These are phyloP conservation scores for Leishmania arabica DNA, from an alignment of 208 protist species.

Conservation along the genomic window DNA sequence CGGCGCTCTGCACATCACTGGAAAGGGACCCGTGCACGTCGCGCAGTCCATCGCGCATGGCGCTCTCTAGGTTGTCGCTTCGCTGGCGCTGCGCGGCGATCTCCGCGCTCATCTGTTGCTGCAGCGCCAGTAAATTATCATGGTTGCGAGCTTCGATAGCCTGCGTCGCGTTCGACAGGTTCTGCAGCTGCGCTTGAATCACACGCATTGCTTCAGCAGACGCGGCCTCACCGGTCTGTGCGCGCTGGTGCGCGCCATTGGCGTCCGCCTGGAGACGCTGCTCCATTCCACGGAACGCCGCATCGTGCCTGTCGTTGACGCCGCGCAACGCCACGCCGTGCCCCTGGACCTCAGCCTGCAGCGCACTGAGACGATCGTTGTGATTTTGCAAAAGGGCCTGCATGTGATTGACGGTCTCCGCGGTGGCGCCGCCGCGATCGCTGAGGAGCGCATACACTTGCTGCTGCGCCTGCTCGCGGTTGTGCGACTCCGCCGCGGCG, in stretches of 20 bases:
- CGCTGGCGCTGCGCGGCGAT: conserved; percentile 47
- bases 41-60: conserved; percentile 53
- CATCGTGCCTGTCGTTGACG: conserved; percentile 53
- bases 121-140: conserved; percentile 50
- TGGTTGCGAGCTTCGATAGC: conserved; percentile 50
- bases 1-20: conserved; percentile 44
- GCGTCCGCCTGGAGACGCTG: conserved; percentile 69
- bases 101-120: conserved; percentile 57
- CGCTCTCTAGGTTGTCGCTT: conserved; percentile 49
- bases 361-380: conserved; percentile 45
- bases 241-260: conserved; percentile 46
- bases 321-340: conserved; percentile 47
- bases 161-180: conserved; percentile 41
- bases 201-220: conserved; percentile 49
- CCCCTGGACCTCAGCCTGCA: conserved; percentile 63
- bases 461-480: conserved; percentile 50
- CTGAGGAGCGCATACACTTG: conserved; percentile 39
- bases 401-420: conserved; percentile 25
- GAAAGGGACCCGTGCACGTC: conserved; percentile 61
- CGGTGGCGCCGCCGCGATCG: conserved; percentile 31
- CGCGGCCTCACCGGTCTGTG: conserved; percentile 51
- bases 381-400: conserved; percentile 39
- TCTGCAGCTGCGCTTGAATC: conserved; percentile 55
- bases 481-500: conserved; percentile 49
- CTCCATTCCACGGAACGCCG: conserved; percentile 52